A percentile compares a stretch with the other conserved stretches of the same genome.
Evolutionary conservation across 495 filamentous ascomycete genomes (phyloP).

Genomic region (Daldinia bambusicola): DNA sequence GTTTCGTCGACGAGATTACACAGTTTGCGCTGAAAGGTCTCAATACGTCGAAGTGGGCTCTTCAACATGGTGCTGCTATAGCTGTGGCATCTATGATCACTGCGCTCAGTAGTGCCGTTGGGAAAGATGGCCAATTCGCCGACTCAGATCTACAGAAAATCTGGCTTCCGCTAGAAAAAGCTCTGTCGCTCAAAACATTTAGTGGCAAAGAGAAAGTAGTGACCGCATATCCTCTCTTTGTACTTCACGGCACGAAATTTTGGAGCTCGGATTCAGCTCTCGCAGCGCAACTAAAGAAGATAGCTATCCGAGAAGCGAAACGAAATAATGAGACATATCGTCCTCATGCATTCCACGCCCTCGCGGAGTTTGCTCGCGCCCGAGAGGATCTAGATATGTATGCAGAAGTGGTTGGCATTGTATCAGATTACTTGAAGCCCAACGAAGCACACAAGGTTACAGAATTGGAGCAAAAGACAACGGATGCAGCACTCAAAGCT

Average conservation of each 20-base stretch:
- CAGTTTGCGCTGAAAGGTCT: conserved; percentile 71
- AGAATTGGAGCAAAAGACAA: conserved; percentile 51
- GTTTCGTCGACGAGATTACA: conserved; percentile 87
- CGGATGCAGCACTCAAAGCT: conserved; percentile 55
- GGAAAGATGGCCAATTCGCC: conserved; percentile 61
- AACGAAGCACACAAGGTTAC: conserved; percentile 47
- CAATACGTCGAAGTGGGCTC: conserved; percentile 82
- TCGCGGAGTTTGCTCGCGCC: conserved; percentile 75
- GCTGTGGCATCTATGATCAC: conserved; percentile 78
- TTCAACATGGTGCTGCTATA: conserved; percentile 87
- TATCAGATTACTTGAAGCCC: conserved; percentile 64
- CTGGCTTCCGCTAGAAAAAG: conserved; percentile 85
- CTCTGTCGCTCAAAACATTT: conserved; percentile 88
- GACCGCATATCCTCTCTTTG: conserved; percentile 83
- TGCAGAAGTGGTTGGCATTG: conserved; percentile 70
- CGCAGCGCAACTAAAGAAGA: conserved; percentile 61
- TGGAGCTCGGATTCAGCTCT: conserved; percentile 64
- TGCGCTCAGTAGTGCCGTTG: conserved; percentile 60
- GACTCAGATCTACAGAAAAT: conserved; percentile 67
- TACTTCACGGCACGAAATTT: conserved; percentile 66
- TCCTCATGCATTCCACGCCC: conserved; percentile 73
- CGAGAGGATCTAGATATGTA: conserved; percentile 75
- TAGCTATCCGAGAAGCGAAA: conserved; percentile 87
- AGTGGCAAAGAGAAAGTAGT: conserved; percentile 91
- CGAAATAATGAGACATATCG: conserved; percentile 85